A percentile compares a stretch with the other conserved stretches of the same genome.
Evolutionary conservation across 139 green algal species (phyloP).

Genomic region (Ettlia oleoabundans): DNA sequence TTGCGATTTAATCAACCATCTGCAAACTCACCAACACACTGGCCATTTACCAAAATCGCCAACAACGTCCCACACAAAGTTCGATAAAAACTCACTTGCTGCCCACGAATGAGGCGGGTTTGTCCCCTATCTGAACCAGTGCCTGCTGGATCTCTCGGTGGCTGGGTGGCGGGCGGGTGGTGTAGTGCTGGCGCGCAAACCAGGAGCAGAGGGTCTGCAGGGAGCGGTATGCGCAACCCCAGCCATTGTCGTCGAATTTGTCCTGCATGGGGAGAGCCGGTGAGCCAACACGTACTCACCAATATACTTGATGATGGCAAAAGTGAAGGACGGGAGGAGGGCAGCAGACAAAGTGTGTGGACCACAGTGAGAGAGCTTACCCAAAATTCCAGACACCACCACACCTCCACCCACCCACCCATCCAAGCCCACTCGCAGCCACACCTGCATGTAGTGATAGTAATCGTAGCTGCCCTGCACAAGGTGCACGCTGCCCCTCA

Average conservation of each 20-base stretch:
- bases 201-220: conserved; percentile 95
- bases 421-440: conserved; percentile 9
- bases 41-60: no score
- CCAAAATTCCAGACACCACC: background rate
- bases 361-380: background rate
- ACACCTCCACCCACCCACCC: background rate
- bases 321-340: background rate
- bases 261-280: conserved; percentile 69
- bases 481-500: conserved; percentile 65
- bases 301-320: no score
- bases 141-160: conserved; percentile 86
- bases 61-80: no score
- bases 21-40: no score
- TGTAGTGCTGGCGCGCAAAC: conserved; percentile 89
- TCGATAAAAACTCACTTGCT: conserved; percentile 25
- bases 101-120: conserved; percentile 81
- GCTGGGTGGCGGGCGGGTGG: conserved; percentile 64
- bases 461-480: conserved; percentile 92
- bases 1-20: no score
- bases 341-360: no score
- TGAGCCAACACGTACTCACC: no score
- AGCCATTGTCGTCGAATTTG: conserved; percentile 89
- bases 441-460: conserved; percentile 95
- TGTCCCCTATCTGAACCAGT: conserved; percentile 89
- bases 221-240: conserved; percentile 97